Evolutionary conservation across 2,329 filamentous ascomycete species (phyloP).

Genomic region (Cordyceps farinosa): DNA sequence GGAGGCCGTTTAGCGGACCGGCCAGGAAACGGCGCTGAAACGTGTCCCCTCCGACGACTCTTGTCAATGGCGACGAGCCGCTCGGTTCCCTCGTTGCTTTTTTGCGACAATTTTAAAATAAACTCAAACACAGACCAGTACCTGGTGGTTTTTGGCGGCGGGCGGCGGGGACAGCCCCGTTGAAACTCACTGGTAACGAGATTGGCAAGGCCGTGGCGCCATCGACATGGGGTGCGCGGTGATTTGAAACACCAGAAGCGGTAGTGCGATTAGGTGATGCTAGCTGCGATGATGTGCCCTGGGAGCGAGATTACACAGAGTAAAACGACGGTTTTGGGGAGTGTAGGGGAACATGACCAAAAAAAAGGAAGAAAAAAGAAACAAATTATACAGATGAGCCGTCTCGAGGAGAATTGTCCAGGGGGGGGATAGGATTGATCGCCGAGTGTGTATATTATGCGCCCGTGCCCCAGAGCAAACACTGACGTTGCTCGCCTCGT

Average conservation of each 20-base stretch:
- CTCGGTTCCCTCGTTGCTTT: background rate
- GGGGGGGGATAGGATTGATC: background rate
- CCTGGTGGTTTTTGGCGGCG: background rate
- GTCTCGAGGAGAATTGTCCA: background rate
- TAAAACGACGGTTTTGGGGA: background rate
- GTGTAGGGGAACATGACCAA: background rate
- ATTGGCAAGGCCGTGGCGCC: constrained; percentile 1
- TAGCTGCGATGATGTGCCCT: constrained; percentile 13
- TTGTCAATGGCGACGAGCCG: background rate
- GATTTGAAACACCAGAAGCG: constrained; percentile 14
- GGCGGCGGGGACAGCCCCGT: background rate
- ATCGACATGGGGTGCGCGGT: constrained; percentile 14
- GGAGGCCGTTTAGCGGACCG: background rate
- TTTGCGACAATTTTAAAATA: constrained; percentile 7
- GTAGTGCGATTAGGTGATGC: constrained; percentile 10
- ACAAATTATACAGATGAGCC: background rate
- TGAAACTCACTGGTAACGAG: background rate
- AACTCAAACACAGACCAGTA: constrained; percentile 11
- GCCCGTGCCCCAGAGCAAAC: background rate
- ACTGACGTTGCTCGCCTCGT: background rate
- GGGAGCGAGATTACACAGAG: background rate
- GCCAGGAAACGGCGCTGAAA: constrained; percentile 11
- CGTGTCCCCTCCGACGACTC: background rate
- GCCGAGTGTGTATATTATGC: background rate
- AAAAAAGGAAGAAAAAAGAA: background rate